Percentiles rank a stretch among this genome's conserved stretches.
These are phyloP conservation scores for Zopfochytrium polystomum DNA, from an alignment of 371 early-diverging fungal genomes.

Conservation along the genomic window DNA sequence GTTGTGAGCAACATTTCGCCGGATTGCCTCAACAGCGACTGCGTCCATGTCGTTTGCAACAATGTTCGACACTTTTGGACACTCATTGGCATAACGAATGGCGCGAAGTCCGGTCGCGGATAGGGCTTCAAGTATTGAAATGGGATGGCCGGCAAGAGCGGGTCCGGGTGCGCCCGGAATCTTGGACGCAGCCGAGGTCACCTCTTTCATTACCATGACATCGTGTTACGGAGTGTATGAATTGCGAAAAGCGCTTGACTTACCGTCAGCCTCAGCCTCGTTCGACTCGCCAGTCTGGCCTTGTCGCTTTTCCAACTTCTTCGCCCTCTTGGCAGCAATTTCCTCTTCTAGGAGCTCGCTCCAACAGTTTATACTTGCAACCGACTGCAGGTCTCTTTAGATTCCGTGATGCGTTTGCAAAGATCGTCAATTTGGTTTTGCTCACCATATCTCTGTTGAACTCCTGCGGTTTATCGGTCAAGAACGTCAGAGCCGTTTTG, in stretches of 20 bases:
- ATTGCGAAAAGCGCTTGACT: not conserved
- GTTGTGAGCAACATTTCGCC: constrained; percentile 86
- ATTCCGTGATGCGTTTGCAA: not conserved
- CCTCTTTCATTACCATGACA: constrained; percentile 16
- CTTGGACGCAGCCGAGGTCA: no score
- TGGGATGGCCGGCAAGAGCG: no score
- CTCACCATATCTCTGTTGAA: constrained; percentile 89
- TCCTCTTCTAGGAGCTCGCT: constrained; percentile 66
- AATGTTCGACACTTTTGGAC: constrained; percentile 75
- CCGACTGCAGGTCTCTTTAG: constrained; percentile 53
- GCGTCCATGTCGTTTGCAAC: constrained; percentile 91
- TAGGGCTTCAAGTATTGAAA: constrained; percentile 90
- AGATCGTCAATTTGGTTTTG: not conserved
- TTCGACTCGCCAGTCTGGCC: no score
- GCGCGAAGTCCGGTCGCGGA: constrained; percentile 98
- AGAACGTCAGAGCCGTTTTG: not conserved
- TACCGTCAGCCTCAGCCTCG: no score
- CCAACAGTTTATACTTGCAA: constrained; percentile 90
- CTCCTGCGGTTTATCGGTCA: constrained; percentile 54
- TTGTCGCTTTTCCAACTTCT: constrained; percentile 33
- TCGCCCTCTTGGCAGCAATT: constrained; percentile 46
- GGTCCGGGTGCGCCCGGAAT: no score
- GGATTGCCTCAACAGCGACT: constrained; percentile 90
- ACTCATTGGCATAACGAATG: constrained; percentile 97
- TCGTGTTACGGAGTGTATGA: not conserved